These are phyloP conservation scores for Auricularia auricula-judae DNA, from an alignment of 768 basidiomycete species.

Conservation along the genomic window DNA sequence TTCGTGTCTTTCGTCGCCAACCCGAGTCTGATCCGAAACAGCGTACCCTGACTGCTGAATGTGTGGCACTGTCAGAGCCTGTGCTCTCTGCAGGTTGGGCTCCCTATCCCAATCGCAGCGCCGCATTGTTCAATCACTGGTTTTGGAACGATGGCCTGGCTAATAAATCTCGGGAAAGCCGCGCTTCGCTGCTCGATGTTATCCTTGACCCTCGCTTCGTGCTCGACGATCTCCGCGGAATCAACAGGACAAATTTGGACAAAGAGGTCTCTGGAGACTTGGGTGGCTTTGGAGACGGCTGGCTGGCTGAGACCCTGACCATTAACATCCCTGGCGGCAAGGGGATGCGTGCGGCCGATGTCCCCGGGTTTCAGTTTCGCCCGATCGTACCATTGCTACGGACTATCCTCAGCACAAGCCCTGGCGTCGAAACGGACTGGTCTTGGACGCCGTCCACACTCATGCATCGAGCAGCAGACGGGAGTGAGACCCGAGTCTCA, in stretches of 20 bases:
- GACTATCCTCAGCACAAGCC: background rate
- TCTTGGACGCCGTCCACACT: background rate
- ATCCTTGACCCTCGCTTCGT: background rate
- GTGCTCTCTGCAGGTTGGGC: background rate
- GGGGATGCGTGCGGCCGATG: background rate
- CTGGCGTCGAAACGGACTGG: background rate
- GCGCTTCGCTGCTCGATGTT: background rate
- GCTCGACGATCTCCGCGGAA: background rate
- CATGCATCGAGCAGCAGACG: background rate
- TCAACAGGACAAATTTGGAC: background rate
- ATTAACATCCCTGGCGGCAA: background rate
- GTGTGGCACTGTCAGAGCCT: background rate
- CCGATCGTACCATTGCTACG: background rate
- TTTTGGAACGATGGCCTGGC: background rate
- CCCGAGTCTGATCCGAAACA: background rate
- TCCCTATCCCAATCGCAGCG: background rate
- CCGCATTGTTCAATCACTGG: background rate
- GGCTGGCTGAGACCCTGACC: background rate
- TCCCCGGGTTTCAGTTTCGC: background rate
- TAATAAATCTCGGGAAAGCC: background rate
- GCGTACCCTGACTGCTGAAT: background rate
- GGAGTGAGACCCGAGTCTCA: background rate
- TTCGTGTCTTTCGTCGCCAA: background rate
- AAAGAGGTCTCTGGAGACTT: background rate
- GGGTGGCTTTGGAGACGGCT: background rate